A percentile compares a stretch with the other conserved stretches of the same genome.
These are phyloP conservation scores for Emmonsia crescens DNA, from an alignment of 2,329 filamentous ascomycete genomes.

Conservation along the genomic window DNA sequence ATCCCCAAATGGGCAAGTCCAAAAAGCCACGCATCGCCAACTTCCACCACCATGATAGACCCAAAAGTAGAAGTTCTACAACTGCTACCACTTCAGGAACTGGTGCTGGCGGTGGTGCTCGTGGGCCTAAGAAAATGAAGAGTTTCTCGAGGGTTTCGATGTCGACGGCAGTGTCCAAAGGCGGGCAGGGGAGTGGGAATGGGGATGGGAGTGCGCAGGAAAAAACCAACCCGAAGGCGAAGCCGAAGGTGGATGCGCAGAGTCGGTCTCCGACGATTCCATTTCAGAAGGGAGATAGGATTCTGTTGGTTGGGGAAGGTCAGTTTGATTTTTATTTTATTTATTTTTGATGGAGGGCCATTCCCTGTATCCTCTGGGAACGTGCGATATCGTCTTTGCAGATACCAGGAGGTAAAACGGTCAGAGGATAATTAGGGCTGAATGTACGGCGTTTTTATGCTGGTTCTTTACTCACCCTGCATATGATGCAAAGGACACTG, in stretches of 20 bases:
- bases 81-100: background rate
- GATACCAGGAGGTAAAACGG: background rate
- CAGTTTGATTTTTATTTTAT: slow-evolving; percentile 15
- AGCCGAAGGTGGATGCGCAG: slow-evolving; percentile 12
- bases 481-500: background rate
- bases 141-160: slow-evolving; percentile 20
- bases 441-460: background rate
- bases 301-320: slow-evolving; percentile 38
- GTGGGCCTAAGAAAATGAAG: slow-evolving; percentile 19
- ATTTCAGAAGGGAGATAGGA: slow-evolving; percentile 31
- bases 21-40: slow-evolving; percentile 15
- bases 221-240: slow-evolving; percentile 13
- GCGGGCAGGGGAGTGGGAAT: slow-evolving; percentile 1
- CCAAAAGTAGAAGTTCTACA: background rate
- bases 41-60: slow-evolving; percentile 7
- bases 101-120: background rate
- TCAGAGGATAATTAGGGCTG: background rate
- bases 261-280: slow-evolving; percentile 24
- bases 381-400: background rate
- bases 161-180: background rate
- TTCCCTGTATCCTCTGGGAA: background rate
- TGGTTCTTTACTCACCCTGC: background rate
- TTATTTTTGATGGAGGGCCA: background rate
- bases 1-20: slow-evolving; percentile 17
- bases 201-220: background rate